A percentile compares a stretch with the other conserved stretches of the same genome.
phyloP scores from a whole-genome alignment of 1,284 basidiomycete species.

The Apiotrichum sp. region DNA sequence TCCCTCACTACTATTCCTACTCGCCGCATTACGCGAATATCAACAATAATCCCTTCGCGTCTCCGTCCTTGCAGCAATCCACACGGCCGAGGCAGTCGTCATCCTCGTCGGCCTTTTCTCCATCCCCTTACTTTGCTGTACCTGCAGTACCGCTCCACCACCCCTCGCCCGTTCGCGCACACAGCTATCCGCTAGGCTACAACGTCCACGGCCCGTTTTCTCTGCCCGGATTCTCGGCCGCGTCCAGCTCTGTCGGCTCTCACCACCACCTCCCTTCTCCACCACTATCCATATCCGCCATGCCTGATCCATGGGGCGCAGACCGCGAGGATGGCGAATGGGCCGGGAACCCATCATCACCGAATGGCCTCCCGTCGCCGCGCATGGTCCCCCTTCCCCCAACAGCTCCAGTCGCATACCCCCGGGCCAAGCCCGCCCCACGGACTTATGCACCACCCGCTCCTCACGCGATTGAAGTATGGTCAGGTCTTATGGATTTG shows the following conservation, averaged over 20 bases:
- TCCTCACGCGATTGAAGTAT: slow-evolving; percentile 25
- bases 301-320: slow-evolving; percentile 14
- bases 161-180: slow-evolving; percentile 20
- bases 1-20: too few species aligned
- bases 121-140: not conserved
- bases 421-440: not conserved
- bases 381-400: not conserved
- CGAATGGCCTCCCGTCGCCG: not conserved
- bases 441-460: not conserved
- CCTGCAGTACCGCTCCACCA: slow-evolving; percentile 7
- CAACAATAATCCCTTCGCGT: not conserved
- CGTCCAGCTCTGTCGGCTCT: not conserved
- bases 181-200: slow-evolving; percentile 12
- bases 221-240: not conserved
- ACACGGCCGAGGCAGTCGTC: not conserved
- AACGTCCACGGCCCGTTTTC: not conserved
- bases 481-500: slow-evolving; percentile 36
- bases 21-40: not conserved
- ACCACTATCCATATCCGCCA: slow-evolving; percentile 15
- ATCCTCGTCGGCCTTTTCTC: not conserved
- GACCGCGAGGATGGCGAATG: slow-evolving; percentile 12
- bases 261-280: slow-evolving; percentile 15
- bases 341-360: not conserved
- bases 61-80: not conserved
- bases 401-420: not conserved